Base-by-base conservation (phyloP, 73 alveolate species). In the Blepharisma stoltei region DNA sequence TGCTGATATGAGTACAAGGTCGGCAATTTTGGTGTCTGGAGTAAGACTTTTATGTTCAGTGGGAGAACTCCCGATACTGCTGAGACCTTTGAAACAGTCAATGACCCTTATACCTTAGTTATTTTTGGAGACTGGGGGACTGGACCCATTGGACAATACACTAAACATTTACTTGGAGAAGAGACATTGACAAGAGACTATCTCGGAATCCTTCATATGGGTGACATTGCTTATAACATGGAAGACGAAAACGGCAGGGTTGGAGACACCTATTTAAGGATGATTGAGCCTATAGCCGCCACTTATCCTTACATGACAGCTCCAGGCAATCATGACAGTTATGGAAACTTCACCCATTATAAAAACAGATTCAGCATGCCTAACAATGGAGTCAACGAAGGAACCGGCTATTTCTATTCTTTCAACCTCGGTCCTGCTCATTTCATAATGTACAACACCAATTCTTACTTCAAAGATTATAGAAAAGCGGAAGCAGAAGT, bases 271-370 rank as follows among this genome's bases (percentile, higher is more conserved):
- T 60, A 25, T 14, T 25, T 60, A 20, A 60, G 23, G 2, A 60
- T 60, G 73, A 25, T 60, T 18, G 49, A 60, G 46, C 73, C 73
- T 60, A 18, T 60, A 60, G 14, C 73, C 2, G 37, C 73, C 0
- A 60, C n/a, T 8, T 20, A 14, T 14, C 73, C 73, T 18, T 60
- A 18, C 46, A 60, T 60, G 73, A 25, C 73, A 14, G 18, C 23
- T 60, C 73, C 73, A 60, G 73, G 73, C 11, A 60, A 60, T 25
- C 73, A 60, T 25, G 73, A 60, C 14, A n/a, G 23, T 60, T 25
- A 8, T 5, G 48, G 23, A 2, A 60, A 60, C 46, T 18, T 8
- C 23, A 18, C 73, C 18, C 73, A 60, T 5, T 60, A 20, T 25
- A 60, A 60, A 25, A 60, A 60, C 14, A 0, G 73, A 18, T 60